Percentiles rank a stretch among this genome's conserved stretches.
Conservation (phyloP, 176 grass and related monocot genomes). For the Bonia amplexicaulis region DNA sequence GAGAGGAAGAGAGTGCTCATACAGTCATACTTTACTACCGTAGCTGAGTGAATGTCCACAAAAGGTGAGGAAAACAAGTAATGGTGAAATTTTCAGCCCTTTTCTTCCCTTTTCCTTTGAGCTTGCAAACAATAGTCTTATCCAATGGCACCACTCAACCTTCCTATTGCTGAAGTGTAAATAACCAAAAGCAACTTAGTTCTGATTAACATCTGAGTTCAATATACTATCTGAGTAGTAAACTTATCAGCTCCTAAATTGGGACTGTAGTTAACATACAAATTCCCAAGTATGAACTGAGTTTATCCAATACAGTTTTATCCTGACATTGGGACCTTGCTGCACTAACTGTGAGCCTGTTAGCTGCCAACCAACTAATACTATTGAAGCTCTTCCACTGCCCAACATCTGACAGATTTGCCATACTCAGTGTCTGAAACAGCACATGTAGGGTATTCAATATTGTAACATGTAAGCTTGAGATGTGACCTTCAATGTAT, state of each 20-base stretch:
- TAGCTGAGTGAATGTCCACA: neutral
- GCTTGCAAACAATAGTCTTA: neutral
- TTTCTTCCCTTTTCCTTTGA: neutral
- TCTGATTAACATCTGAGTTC: neutral
- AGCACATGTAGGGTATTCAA: slow-evolving; percentile 45
- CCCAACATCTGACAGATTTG: slow-evolving; percentile 31
- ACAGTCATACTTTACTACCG: neutral
- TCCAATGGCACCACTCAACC: neutral
- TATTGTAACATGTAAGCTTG: slow-evolving; percentile 38
- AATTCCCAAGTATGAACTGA: slow-evolving; percentile 21
- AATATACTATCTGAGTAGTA: neutral
- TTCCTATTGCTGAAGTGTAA: neutral
- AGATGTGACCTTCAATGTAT: slow-evolving; percentile 28
- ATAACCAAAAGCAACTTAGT: neutral
- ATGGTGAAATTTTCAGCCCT: neutral
- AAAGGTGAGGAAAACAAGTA: neutral
- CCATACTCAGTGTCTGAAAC: slow-evolving; percentile 15
- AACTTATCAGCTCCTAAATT: neutral
- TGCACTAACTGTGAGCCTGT: slow-evolving; percentile 25
- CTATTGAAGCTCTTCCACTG: slow-evolving; percentile 21
- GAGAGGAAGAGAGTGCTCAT: neutral
- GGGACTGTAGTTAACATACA: neutral
- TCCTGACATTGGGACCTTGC: slow-evolving; percentile 11
- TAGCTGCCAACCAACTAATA: slow-evolving; percentile 34
- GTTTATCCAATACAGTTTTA: slow-evolving; percentile 21